phyloP scores from a whole-genome alignment of 352 stramenopile genomes.

The Globisporangium canariense region DNA sequence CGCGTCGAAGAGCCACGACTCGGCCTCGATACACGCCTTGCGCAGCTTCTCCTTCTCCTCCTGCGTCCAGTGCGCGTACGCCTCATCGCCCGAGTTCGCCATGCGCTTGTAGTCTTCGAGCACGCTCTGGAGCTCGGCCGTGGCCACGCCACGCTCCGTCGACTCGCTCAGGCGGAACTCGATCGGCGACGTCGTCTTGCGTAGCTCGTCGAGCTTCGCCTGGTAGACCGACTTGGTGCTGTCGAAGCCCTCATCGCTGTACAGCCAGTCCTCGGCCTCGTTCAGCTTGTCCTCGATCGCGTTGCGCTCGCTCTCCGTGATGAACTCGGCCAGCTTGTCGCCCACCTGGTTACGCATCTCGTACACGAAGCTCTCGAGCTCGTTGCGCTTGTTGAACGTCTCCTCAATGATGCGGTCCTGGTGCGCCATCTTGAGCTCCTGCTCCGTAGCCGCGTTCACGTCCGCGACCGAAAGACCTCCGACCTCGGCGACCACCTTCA shows the following conservation, averaged over 20 bases:
- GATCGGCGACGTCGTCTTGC: conserved; percentile 91
- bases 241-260: conserved; percentile 98
- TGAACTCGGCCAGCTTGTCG: conserved; percentile 82
- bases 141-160: conserved; percentile 83
- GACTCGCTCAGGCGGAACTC: conserved; percentile 92
- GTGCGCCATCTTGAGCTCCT: conserved; percentile 95
- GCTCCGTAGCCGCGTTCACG: conserved; percentile 71
- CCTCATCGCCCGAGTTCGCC: conserved; percentile 91
- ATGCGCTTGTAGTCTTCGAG: conserved; percentile 95
- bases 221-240: conserved; percentile 97
- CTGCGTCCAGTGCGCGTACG: conserved; percentile 94
- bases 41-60: conserved; percentile 94
- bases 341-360: conserved; percentile 96
- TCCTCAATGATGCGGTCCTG: conserved; percentile 95
- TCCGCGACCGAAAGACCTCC: conserved; percentile 54
- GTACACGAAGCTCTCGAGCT: conserved; percentile 99
- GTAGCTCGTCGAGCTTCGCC: conserved; percentile 93
- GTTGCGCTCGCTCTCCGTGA: conserved; percentile 87
- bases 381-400: conserved; percentile 98
- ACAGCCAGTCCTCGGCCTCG: conserved; percentile 97
- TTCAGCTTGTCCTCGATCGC: conserved; percentile 88
- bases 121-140: conserved; percentile 89
- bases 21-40: conserved; percentile 83
- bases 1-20: conserved; percentile 96
- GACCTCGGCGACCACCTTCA: conserved; percentile 69